Evolutionary conservation across 345 rosid genomes (phyloP).

Genomic region (Erysimum cheiranthoides): DNA sequence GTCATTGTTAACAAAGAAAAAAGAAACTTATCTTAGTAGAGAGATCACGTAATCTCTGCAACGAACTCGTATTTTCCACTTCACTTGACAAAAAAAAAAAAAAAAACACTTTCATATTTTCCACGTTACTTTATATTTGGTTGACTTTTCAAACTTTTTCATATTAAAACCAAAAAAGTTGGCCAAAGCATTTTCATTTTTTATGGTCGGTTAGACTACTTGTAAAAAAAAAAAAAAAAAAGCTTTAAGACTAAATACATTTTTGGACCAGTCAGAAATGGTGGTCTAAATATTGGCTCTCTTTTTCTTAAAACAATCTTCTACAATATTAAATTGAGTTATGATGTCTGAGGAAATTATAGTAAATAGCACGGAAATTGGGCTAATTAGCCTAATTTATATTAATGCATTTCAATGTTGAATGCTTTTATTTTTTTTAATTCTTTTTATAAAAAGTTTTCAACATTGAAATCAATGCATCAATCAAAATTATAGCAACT

Average conservation of each 20-base stretch:
- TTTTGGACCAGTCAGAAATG: neutral
- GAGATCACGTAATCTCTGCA: constrained; percentile 29
- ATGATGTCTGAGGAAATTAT: neutral
- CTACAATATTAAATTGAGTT: neutral
- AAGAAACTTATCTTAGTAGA: constrained; percentile 12
- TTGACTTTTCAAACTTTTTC: constrained; percentile 30
- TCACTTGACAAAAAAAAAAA: constrained; percentile 8
- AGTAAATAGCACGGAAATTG: neutral
- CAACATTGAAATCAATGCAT: too few relatives aligned
- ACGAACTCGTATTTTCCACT: constrained; percentile 31
- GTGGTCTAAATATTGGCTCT: constrained; percentile 9
- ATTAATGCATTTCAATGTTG: neutral
- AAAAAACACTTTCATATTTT: neutral
- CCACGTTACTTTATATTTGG: constrained; percentile 29
- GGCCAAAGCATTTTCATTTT: neutral
- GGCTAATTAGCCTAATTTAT: neutral
- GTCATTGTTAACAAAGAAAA: neutral
- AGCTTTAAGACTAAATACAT: neutral
- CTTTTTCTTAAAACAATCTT: neutral
- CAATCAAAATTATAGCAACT: neutral
- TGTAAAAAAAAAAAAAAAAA: neutral
- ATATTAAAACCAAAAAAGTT: neutral
- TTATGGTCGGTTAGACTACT: constrained; percentile 7
- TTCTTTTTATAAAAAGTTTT: too few relatives aligned
- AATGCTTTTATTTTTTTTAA: too few relatives aligned